A percentile compares a stretch with the other conserved stretches of the same genome.
Evolutionary conservation across 2,329 filamentous ascomycete genomes (phyloP).

Genomic region (Eurotiales sp.): DNA sequence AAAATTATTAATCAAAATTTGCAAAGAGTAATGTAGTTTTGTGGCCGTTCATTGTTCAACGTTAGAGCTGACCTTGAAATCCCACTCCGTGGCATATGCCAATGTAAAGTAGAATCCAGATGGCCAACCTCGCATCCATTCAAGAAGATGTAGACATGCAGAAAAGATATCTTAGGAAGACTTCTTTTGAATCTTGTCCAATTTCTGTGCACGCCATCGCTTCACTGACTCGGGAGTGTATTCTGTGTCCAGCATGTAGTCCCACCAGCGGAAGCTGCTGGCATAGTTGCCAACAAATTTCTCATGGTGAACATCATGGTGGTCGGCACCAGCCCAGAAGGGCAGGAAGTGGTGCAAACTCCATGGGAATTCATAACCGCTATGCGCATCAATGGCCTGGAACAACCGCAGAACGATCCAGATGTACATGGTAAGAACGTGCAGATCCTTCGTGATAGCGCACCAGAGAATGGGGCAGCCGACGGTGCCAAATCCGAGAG

Average conservation of each 20-base stretch:
- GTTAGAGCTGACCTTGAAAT: no score
- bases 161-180: conserved; percentile 4
- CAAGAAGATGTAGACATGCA: background rate
- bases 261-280: conserved; percentile 99
- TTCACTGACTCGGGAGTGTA: conserved; percentile 82
- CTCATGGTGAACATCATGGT: conserved; percentile 97
- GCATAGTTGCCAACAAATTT: conserved; percentile 98
- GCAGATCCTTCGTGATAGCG: conserved; percentile 76
- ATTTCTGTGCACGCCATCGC: conserved; percentile 65
- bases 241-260: conserved; percentile 90
- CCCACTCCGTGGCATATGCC: no score
- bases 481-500: conserved; percentile 83
- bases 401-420: conserved; percentile 93
- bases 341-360: conserved; percentile 91
- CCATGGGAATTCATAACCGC: conserved; percentile 98
- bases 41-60: no score
- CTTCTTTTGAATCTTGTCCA: conserved; percentile 13
- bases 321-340: conserved; percentile 95
- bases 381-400: conserved; percentile 97
- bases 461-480: conserved; percentile 80
- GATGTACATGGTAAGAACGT: conserved; percentile 95
- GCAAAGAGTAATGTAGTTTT: no score
- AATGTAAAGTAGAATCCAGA: background rate
- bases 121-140: background rate
- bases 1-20: no score